These are phyloP conservation scores for Glonium stellatum DNA, from an alignment of 495 filamentous ascomycete genomes.

Conservation along the genomic window DNA sequence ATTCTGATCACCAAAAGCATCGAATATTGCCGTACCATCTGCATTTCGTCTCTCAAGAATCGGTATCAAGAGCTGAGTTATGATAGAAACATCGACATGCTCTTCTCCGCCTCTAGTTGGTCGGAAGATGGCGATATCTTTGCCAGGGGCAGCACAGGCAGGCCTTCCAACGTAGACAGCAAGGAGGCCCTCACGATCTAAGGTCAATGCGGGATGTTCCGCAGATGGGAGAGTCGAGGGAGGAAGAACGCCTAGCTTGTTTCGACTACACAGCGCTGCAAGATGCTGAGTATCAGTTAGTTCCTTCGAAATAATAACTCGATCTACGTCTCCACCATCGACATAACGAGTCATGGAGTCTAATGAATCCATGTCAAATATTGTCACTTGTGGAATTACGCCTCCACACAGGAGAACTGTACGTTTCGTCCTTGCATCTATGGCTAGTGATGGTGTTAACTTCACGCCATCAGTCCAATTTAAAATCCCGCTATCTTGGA, in stretches of 20 bases:
- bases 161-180: constrained; percentile 33
- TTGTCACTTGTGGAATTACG: constrained; percentile 17
- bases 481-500: constrained; percentile 17
- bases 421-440: constrained; percentile 18
- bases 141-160: constrained; percentile 26
- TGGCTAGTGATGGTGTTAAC: not conserved
- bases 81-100: constrained; percentile 28
- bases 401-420: constrained; percentile 25
- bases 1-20: constrained; percentile 29
- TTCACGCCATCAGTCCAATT: constrained; percentile 19
- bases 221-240: constrained; percentile 30
- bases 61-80: constrained; percentile 30
- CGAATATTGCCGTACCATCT: constrained; percentile 33
- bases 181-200: constrained; percentile 30
- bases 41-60: constrained; percentile 27
- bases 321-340: constrained; percentile 12
- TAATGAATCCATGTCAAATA: constrained; percentile 21
- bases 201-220: constrained; percentile 29
- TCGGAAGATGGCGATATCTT: constrained; percentile 33
- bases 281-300: constrained; percentile 28
- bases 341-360: constrained; percentile 11
- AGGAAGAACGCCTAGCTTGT: constrained; percentile 29
- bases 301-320: constrained; percentile 19
- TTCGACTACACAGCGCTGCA: constrained; percentile 25
- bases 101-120: constrained; percentile 24